Conservation (phyloP, 495 filamentous ascomycete species). For the Aspergillus conjunctus region DNA sequence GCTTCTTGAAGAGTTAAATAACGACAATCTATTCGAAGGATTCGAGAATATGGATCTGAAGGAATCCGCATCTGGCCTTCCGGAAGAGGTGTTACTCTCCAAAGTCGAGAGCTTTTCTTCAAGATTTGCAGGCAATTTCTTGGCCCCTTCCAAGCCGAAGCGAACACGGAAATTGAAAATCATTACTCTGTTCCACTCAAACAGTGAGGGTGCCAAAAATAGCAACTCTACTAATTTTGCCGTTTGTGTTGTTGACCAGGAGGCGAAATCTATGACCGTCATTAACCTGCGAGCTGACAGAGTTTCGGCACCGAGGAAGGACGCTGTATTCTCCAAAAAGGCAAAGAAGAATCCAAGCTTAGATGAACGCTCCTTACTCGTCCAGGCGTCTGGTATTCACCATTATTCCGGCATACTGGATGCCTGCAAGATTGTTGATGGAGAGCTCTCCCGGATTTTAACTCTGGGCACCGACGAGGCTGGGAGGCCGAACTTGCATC, state of each 20-base stretch:
- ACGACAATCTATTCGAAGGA: slow-evolving; percentile 62
- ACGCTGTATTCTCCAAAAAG: slow-evolving; percentile 34
- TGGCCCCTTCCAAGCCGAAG: slow-evolving; percentile 51
- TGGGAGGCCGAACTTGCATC: slow-evolving; percentile 62
- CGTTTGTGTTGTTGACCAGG: slow-evolving; percentile 67
- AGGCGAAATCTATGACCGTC: slow-evolving; percentile 67
- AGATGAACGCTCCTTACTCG: slow-evolving; percentile 38
- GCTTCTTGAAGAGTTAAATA: slow-evolving; percentile 70
- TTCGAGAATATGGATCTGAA: slow-evolving; percentile 71
- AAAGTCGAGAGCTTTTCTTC: slow-evolving; percentile 72
- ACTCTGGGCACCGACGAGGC: slow-evolving; percentile 66
- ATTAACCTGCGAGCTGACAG: slow-evolving; percentile 57
- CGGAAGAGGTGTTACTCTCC: slow-evolving; percentile 71
- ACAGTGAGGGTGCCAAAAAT: slow-evolving; percentile 35
- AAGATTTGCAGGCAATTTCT: slow-evolving; percentile 59
- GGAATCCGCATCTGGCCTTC: slow-evolving; percentile 68
- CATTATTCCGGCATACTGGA: slow-evolving; percentile 63
- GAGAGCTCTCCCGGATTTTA: slow-evolving; percentile 65
- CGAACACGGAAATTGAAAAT: slow-evolving; percentile 55
- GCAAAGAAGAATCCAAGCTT: slow-evolving; percentile 24
- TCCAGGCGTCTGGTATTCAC: slow-evolving; percentile 46
- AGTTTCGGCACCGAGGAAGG: slow-evolving; percentile 36
- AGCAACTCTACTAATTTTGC: slow-evolving; percentile 51
- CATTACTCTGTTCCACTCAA: slow-evolving; percentile 64
- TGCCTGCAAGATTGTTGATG: slow-evolving; percentile 73